These are phyloP conservation scores for Globisporangium abappressorium DNA, from an alignment of 352 stramenopile genomes.

Conservation along the genomic window DNA sequence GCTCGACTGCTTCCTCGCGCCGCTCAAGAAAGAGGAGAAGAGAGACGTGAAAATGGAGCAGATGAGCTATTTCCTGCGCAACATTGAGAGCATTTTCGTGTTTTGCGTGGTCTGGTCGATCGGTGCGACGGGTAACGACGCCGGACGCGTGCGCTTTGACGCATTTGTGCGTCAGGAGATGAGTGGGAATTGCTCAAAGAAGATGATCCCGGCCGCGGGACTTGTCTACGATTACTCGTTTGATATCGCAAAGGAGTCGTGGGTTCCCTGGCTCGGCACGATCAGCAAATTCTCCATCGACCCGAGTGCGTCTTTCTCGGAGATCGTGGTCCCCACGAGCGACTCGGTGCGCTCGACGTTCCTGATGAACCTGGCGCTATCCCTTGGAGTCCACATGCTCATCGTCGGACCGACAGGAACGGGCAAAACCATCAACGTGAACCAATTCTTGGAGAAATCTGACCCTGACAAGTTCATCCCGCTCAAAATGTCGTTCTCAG, in stretches of 20 bases:
- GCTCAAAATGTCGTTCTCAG: constrained; percentile 90
- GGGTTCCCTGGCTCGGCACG: constrained; percentile 91
- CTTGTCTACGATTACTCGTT: constrained; percentile 93
- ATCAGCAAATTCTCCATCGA: constrained; percentile 79
- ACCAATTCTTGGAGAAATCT: constrained; percentile 87
- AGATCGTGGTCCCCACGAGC: constrained; percentile 92
- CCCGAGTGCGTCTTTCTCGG: constrained; percentile 77
- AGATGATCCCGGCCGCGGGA: constrained; percentile 48
- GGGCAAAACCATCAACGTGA: constrained; percentile 94
- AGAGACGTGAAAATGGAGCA: constrained; percentile 76
- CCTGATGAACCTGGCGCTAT: constrained; percentile 86
- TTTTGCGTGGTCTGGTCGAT: constrained; percentile 93
- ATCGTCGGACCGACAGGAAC: constrained; percentile 94
- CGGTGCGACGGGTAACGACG: constrained; percentile 86
- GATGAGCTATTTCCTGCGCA: constrained; percentile 60
- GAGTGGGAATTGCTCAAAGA: constrained; percentile 46
- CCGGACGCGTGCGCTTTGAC: constrained; percentile 83
- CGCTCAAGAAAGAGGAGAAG: constrained; percentile 82
- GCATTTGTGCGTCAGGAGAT: constrained; percentile 86
- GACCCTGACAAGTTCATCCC: constrained; percentile 90
- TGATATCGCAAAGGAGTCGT: constrained; percentile 69
- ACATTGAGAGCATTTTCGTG: constrained; percentile 90
- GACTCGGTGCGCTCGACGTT: constrained; percentile 93
- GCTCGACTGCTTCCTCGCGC: constrained; percentile 89
- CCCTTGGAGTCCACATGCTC: constrained; percentile 85